Conservation (phyloP, 2,329 filamentous ascomycete species). For the Calycina marina region DNA sequence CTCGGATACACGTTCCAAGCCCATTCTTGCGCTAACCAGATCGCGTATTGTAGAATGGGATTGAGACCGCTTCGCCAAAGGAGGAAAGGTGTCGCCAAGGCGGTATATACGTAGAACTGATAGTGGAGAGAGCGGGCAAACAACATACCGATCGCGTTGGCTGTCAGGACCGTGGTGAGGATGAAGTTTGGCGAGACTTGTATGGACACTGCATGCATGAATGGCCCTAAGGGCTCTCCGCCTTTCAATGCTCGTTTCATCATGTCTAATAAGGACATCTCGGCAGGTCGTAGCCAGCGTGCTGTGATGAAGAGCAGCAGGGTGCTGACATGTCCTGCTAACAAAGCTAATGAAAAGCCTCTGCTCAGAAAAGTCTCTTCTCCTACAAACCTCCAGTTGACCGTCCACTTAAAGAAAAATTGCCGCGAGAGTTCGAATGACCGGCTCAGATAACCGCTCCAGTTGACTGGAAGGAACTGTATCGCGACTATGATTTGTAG, state of each 20-base stretch:
- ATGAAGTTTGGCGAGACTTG: constrained; percentile 44
- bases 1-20: constrained; percentile 64
- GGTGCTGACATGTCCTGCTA: constrained; percentile 39
- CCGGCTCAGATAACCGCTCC: constrained; percentile 57
- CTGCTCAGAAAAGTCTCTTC: constrained; percentile 67
- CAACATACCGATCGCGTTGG: constrained; percentile 52
- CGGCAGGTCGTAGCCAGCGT: constrained; percentile 46
- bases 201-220: constrained; percentile 33
- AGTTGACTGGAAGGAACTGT: constrained; percentile 56
- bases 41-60: constrained; percentile 38
- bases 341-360: constrained; percentile 40
- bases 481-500: constrained; percentile 54
- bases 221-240: constrained; percentile 22
- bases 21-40: constrained; percentile 56
- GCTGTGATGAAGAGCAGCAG: constrained; percentile 40
- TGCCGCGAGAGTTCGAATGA: constrained; percentile 85
- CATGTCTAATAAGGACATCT: constrained; percentile 33
- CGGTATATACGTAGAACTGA: constrained; percentile 60
- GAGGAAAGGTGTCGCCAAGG: constrained; percentile 58
- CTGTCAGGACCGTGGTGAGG: constrained; percentile 45
- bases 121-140: constrained; percentile 61
- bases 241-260: constrained; percentile 15
- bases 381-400: constrained; percentile 94
- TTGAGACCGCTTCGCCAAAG: constrained; percentile 51
- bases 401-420: constrained; percentile 96